phyloP scores from a whole-genome alignment of 495 filamentous ascomycete genomes.

The Penicillium odoratum region DNA sequence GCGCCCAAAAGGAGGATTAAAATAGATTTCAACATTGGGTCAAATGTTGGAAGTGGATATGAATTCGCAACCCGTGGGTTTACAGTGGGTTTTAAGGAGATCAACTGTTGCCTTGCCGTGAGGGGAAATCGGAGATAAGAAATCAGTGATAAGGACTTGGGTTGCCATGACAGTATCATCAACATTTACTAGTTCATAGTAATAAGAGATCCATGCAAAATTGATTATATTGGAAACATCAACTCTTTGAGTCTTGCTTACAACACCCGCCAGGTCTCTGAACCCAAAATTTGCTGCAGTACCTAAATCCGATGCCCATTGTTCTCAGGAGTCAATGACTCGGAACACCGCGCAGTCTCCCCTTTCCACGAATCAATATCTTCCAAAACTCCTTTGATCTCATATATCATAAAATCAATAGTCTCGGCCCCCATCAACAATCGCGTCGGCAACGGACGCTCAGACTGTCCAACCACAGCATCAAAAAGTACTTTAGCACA shows the following conservation, averaged over 20 bases:
- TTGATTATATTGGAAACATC: too few species aligned
- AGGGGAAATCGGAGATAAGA: neutral
- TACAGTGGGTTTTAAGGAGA: neutral
- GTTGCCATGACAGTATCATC: too few species aligned
- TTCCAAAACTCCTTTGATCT: conserved; percentile 18
- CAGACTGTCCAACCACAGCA: conserved; percentile 13
- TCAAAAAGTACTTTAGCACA: conserved; percentile 27
- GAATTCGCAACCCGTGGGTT: neutral
- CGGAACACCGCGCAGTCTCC: conserved; percentile 20
- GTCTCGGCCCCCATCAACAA: conserved; percentile 27
- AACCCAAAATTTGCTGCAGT: neutral
- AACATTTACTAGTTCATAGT: too few species aligned
- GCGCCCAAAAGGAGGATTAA: conserved; percentile 2
- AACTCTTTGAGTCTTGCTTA: too few species aligned
- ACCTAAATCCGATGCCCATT: neutral
- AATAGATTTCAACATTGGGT: conserved; percentile 8
- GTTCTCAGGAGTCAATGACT: conserved; percentile 3
- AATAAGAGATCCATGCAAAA: too few species aligned
- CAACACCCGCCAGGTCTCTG: neutral
- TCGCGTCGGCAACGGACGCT: conserved; percentile 19
- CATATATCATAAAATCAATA: conserved; percentile 17
- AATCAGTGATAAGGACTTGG: neutral
- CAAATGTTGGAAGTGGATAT: neutral
- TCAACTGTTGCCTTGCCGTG: neutral
- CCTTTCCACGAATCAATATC: conserved; percentile 25